Conservation (phyloP, 176 grass and related monocot genomes). For the Saccharum officinarum region DNA sequence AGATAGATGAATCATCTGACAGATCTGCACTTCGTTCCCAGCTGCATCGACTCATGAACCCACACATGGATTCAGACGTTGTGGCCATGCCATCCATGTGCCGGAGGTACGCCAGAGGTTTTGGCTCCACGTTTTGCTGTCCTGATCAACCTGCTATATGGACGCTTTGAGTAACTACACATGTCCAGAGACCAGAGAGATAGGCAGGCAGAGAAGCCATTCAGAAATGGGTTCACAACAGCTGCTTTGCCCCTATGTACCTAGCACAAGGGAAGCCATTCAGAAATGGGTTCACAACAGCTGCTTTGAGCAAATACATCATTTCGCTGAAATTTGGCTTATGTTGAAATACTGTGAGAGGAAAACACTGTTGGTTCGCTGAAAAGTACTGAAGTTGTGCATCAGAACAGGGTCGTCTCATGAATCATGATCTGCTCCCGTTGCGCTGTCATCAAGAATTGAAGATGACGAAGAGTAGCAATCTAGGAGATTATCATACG, state of each 20-base stretch:
- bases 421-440: too few species aligned
- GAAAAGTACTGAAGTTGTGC: too few species aligned
- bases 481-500: too few species aligned
- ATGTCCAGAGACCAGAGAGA: background rate
- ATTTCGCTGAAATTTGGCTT: too few species aligned
- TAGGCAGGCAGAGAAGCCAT: conserved; percentile 1
- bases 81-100: conserved; percentile 37
- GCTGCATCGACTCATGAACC: background rate
- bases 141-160: background rate
- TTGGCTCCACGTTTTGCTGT: conserved; percentile 45
- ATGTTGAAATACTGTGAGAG: too few species aligned
- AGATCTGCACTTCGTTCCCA: background rate
- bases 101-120: background rate
- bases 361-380: too few species aligned
- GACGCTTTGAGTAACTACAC: background rate
- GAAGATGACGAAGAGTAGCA: too few species aligned
- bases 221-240: conserved; percentile 1
- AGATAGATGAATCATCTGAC: background rate
- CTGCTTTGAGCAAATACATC: background rate
- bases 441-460: too few species aligned
- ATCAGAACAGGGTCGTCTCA: too few species aligned
- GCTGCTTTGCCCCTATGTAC: background rate
- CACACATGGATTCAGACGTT: conserved; percentile 2
- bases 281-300: background rate
- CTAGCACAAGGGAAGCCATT: background rate